Conservation (phyloP, 2,329 filamentous ascomycete genomes). For the Fusarium brevicatenulatum region DNA sequence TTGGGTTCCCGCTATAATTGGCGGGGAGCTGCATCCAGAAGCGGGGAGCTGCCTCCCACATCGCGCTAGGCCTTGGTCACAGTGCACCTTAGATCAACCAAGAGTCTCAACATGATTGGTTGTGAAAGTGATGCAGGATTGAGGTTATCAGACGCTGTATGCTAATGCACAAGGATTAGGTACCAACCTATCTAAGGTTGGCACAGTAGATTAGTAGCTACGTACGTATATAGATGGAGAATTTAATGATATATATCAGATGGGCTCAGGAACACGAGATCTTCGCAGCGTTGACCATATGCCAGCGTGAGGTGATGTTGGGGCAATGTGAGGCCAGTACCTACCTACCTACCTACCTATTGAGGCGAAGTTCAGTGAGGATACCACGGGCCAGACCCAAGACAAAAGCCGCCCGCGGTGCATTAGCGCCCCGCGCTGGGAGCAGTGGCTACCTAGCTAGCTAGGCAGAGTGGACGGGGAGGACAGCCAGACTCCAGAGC, state of each 20-base stretch:
- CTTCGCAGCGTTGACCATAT: not conserved
- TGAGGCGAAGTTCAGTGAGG: slow-evolving; percentile 28
- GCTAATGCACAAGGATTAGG: not conserved
- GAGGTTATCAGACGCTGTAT: not conserved
- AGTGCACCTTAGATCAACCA: slow-evolving; percentile 11
- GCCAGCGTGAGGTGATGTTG: slow-evolving; percentile 15
- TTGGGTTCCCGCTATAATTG: slow-evolving; percentile 20
- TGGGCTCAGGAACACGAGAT: not conserved
- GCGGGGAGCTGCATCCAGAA: slow-evolving; percentile 22
- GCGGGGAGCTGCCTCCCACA: slow-evolving; percentile 33
- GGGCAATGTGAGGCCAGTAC: slow-evolving; percentile 21
- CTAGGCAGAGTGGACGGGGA: not conserved
- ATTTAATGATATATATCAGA: not conserved
- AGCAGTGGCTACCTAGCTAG: too few species aligned
- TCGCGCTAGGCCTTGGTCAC: slow-evolving; percentile 26
- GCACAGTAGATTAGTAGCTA: not conserved
- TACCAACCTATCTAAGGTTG: not conserved
- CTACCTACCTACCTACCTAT: not conserved
- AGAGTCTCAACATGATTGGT: not conserved
- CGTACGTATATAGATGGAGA: not conserved
- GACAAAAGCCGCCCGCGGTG: slow-evolving; percentile 37
- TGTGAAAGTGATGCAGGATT: not conserved
- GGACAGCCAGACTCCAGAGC: slow-evolving; percentile 1
- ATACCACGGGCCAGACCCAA: slow-evolving; percentile 22
- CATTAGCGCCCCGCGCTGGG: slow-evolving; percentile 37